phyloP scores from a whole-genome alignment of 2,329 filamentous ascomycete species.

The Sporothrix sp. region DNA sequence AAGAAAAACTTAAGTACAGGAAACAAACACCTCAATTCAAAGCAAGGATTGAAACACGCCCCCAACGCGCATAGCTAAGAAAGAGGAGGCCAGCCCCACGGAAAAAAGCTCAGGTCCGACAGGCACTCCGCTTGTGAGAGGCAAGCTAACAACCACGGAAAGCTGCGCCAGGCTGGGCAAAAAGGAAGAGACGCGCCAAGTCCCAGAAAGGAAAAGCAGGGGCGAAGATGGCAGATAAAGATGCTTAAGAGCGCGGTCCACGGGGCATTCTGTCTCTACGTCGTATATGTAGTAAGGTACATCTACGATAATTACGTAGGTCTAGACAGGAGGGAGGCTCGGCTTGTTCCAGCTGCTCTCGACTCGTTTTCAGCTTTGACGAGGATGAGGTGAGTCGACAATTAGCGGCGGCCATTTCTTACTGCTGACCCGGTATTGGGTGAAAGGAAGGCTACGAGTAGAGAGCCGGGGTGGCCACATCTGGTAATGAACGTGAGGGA shows the following conservation, averaged over 20 bases:
- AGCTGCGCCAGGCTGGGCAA: constrained; percentile 6
- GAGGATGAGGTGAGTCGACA: too few relatives aligned
- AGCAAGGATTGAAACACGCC: not conserved
- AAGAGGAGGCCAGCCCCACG: not conserved
- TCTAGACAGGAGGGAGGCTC: too few relatives aligned
- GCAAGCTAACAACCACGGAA: not conserved
- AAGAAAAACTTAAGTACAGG: too few relatives aligned
- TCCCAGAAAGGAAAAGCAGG: not conserved
- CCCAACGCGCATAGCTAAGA: not conserved
- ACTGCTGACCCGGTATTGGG: too few relatives aligned
- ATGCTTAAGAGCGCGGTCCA: not conserved
- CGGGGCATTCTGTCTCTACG: too few relatives aligned
- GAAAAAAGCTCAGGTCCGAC: not conserved
- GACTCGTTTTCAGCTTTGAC: too few relatives aligned
- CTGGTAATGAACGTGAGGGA: too few relatives aligned
- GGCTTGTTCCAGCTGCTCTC: too few relatives aligned
- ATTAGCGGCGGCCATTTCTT: too few relatives aligned
- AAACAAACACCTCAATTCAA: too few relatives aligned
- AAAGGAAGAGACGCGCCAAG: not conserved
- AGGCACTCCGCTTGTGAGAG: not conserved
- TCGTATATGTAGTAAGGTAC: not conserved
- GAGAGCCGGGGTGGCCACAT: too few relatives aligned
- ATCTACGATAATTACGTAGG: not conserved
- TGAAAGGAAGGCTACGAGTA: too few relatives aligned
- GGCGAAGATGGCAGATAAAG: not conserved